Evolutionary conservation across 306 rosid species (phyloP).

Genomic region (Dryas alaskensis): DNA sequence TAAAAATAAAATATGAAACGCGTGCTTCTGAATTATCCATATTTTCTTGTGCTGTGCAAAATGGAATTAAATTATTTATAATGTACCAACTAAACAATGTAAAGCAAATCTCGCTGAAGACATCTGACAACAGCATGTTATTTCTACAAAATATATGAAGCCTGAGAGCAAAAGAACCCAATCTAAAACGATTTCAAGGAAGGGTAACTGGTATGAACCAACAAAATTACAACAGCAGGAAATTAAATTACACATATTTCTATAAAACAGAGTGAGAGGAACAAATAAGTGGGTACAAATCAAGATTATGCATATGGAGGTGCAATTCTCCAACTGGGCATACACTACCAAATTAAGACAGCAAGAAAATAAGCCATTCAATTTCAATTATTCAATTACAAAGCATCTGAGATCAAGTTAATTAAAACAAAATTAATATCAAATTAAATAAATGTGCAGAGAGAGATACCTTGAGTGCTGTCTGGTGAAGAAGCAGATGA

Average conservation of each 20-base stretch:
- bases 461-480: constrained; percentile 46
- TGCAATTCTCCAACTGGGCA: no score
- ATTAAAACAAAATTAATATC: neutral
- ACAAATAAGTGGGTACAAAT: no score
- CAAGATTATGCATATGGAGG: no score
- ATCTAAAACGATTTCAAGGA: neutral
- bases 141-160: neutral
- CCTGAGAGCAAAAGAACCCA: neutral
- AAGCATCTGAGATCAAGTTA: neutral
- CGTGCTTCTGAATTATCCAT: neutral
- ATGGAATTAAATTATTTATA: neutral
- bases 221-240: no score
- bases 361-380: neutral
- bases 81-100: neutral
- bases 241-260: neutral
- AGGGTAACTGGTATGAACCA: neutral
- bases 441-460: neutral
- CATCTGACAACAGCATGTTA: neutral
- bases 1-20: neutral
- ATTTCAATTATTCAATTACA: neutral
- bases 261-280: no score
- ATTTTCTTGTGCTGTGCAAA: no score
- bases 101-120: neutral
- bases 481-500: constrained; percentile 73
- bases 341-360: no score